These are phyloP conservation scores for Annulohypoxylon maeteangense DNA, from an alignment of 495 filamentous ascomycete genomes.

Conservation along the genomic window DNA sequence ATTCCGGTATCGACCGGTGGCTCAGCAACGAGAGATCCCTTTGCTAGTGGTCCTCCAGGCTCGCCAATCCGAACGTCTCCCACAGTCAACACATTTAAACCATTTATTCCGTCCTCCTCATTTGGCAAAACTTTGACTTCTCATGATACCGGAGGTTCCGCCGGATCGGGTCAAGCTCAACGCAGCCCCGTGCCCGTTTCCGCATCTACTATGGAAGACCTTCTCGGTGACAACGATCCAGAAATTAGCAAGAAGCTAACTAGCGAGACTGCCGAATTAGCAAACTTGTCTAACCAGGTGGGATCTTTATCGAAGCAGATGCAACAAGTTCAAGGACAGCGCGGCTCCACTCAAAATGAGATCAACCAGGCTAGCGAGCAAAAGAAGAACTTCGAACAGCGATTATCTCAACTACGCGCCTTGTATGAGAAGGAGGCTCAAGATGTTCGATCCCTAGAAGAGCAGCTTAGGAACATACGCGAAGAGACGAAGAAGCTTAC, in stretches of 20 bases:
- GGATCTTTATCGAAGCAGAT: conserved; percentile 90
- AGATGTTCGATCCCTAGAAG: conserved; percentile 83
- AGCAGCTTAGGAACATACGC: conserved; percentile 77
- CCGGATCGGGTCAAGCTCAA: conserved; percentile 52
- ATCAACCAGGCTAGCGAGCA: conserved; percentile 80
- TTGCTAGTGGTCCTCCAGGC: conserved; percentile 61
- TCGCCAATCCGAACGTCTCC: conserved; percentile 63
- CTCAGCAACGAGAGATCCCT: conserved; percentile 69
- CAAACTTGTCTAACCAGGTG: conserved; percentile 95
- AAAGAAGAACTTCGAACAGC: conserved; percentile 90
- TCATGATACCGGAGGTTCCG: conserved; percentile 80
- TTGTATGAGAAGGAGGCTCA: conserved; percentile 94
- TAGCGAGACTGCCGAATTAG: conserved; percentile 90
- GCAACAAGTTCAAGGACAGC: conserved; percentile 86
- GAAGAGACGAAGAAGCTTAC: conserved; percentile 85
- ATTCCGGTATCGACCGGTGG: conserved; percentile 77
- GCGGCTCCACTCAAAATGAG: conserved; percentile 78
- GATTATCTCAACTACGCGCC: conserved; percentile 81
- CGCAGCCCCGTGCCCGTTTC: conserved; percentile 54
- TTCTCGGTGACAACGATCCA: conserved; percentile 93
- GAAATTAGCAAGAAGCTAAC: conserved; percentile 88
- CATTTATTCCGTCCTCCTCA: conserved; percentile 88
- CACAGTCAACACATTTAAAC: conserved; percentile 74
- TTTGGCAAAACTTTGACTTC: conserved; percentile 87
- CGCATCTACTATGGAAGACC: conserved; percentile 76